phyloP scores from a whole-genome alignment of 345 rosid species.

The Boechera stricta region DNA sequence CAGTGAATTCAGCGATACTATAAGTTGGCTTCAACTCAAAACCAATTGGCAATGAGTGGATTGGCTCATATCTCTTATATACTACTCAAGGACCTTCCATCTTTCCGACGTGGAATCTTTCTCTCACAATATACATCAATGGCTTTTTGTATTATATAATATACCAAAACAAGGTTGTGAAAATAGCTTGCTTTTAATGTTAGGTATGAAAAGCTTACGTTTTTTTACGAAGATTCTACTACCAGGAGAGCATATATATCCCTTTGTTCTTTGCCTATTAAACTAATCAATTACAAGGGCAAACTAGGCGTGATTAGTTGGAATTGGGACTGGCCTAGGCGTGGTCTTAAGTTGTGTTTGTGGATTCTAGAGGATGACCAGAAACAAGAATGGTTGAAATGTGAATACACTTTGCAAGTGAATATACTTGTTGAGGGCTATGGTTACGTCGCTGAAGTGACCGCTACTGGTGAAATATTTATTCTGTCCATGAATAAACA shows the following conservation, averaged over 20 bases:
- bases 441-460: background rate
- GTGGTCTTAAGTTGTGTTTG: background rate
- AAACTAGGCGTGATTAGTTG: background rate
- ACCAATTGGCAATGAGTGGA: no score
- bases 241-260: background rate
- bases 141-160: conserved; percentile 3
- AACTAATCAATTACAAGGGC: background rate
- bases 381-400: conserved; percentile 5
- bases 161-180: background rate
- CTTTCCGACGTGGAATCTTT: no score
- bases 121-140: background rate
- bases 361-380: background rate
- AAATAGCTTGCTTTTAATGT: conserved; percentile 1
- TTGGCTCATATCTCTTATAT: no score
- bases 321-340: background rate
- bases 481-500: background rate
- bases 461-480: background rate
- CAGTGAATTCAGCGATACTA: no score
- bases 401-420: background rate
- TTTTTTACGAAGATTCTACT: background rate
- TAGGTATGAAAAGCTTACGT: background rate
- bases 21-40: no score
- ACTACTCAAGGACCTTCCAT: no score
- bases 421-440: background rate
- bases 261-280: background rate